Conservation (phyloP, 1,139 yeast genomes). For the Suhomyces bokatorum region DNA sequence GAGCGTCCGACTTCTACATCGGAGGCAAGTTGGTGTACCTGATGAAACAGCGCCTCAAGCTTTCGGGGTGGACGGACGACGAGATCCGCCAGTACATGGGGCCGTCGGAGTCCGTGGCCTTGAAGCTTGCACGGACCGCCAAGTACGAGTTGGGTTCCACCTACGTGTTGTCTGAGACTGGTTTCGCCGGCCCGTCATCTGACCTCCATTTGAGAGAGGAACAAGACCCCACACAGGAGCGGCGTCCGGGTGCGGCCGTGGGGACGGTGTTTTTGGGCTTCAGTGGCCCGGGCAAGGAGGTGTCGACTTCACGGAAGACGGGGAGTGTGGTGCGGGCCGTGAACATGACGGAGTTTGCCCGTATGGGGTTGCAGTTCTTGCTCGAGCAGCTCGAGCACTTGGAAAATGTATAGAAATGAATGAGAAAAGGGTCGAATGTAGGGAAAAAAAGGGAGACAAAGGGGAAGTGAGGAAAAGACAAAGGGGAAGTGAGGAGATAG, state of each 20-base stretch:
- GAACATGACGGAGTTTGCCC: constrained; percentile 78
- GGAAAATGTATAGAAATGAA: neutral
- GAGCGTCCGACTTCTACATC: constrained; percentile 79
- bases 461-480: neutral
- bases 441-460: neutral
- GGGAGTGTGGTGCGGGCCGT: constrained; percentile 50
- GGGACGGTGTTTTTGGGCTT: constrained; percentile 76
- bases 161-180: constrained; percentile 80
- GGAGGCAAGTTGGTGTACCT: constrained; percentile 85
- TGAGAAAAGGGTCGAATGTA: too few species aligned
- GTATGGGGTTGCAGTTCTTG: constrained; percentile 61
- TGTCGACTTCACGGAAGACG: constrained; percentile 50
- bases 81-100: constrained; percentile 77
- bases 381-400: constrained; percentile 35
- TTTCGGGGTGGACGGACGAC: constrained; percentile 74
- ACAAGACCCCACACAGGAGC: too few species aligned
- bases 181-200: constrained; percentile 79
- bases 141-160: constrained; percentile 81
- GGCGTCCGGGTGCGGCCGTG: constrained; percentile 19
- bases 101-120: constrained; percentile 75
- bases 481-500: neutral
- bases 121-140: constrained; percentile 74
- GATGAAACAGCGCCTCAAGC: constrained; percentile 66
- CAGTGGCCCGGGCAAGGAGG: constrained; percentile 64
- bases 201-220: constrained; percentile 37